Percentiles rank a stretch among this genome's conserved stretches.
phyloP scores from a whole-genome alignment of 176 grass and related monocot species.

The Musa troglodytarum region DNA sequence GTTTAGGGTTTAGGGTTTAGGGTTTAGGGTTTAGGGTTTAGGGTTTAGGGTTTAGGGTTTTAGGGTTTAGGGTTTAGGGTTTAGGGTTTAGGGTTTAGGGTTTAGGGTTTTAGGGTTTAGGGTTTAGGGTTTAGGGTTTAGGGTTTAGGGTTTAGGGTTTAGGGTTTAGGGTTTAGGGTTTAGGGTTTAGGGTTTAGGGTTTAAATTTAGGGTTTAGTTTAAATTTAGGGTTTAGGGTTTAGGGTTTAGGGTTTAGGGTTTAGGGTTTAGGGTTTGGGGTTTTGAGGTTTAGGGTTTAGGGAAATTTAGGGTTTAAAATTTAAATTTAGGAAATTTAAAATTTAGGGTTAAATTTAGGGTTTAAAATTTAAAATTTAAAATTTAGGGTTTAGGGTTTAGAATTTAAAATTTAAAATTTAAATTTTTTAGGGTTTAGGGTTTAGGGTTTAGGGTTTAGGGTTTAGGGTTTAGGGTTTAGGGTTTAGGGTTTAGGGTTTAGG shows the following conservation, averaged over 20 bases:
- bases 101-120: too few relatives aligned
- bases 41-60: not conserved
- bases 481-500: conserved; percentile 19
- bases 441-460: conserved; percentile 15
- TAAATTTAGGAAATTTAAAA: too few relatives aligned
- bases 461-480: conserved; percentile 20
- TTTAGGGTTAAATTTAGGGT: conserved; percentile 18
- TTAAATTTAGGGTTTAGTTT: conserved; percentile 13
- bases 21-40: too few relatives aligned
- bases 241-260: conserved; percentile 25
- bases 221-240: conserved; percentile 18
- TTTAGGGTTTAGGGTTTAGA: not conserved
- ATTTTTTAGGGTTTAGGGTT: too few relatives aligned
- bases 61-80: conserved; percentile 15
- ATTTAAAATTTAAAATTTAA: too few relatives aligned
- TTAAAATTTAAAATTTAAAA: conserved; percentile 7
- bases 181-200: conserved; percentile 16
- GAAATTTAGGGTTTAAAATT: conserved; percentile 10
- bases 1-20: too few relatives aligned
- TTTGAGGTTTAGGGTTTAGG: not conserved
- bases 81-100: conserved; percentile 4
- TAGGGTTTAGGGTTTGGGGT: conserved; percentile 23
- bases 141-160: conserved; percentile 17
- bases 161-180: conserved; percentile 18
- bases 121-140: too few relatives aligned